These are phyloP conservation scores for Maudiozyma barnettii DNA, from an alignment of 805 yeast species.

Conservation along the genomic window DNA sequence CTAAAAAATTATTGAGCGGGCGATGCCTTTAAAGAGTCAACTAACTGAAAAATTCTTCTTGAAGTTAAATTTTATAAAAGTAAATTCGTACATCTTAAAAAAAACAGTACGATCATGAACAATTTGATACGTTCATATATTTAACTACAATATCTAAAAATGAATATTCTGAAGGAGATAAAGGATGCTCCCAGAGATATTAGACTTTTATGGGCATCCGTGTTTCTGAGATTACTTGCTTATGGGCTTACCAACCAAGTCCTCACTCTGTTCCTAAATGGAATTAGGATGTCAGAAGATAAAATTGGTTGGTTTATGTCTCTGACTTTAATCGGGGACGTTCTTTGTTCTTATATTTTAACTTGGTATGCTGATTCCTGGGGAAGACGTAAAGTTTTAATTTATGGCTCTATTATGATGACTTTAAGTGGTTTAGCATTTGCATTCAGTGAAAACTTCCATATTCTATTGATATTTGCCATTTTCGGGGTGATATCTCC, in stretches of 20 bases:
- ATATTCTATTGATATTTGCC: constrained; percentile 57
- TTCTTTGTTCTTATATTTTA: constrained; percentile 53
- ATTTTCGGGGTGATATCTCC: constrained; percentile 81
- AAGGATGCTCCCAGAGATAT: constrained; percentile 42
- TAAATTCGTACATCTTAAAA: no score
- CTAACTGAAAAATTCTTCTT: no score
- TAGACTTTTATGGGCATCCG: constrained; percentile 55
- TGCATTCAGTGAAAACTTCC: constrained; percentile 44
- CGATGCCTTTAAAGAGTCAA: no score
- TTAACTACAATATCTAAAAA: background rate
- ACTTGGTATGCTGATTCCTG: constrained; percentile 70
- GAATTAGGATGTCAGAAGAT: constrained; percentile 44
- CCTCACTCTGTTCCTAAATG: constrained; percentile 54
- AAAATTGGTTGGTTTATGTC: constrained; percentile 75
- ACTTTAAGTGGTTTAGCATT: constrained; percentile 55
- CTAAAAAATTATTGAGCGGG: no score
- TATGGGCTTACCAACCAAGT: constrained; percentile 77
- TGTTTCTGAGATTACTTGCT: constrained; percentile 59
- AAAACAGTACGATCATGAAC: no score
- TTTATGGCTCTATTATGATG: constrained; percentile 61
- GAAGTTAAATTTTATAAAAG: no score
- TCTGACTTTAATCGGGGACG: constrained; percentile 70
- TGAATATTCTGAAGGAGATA: constrained; percentile 21
- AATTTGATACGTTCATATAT: no score
- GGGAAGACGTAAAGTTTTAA: constrained; percentile 60